Conservation (phyloP, 345 rosid genomes). For the Boechera divaricarpa region DNA sequence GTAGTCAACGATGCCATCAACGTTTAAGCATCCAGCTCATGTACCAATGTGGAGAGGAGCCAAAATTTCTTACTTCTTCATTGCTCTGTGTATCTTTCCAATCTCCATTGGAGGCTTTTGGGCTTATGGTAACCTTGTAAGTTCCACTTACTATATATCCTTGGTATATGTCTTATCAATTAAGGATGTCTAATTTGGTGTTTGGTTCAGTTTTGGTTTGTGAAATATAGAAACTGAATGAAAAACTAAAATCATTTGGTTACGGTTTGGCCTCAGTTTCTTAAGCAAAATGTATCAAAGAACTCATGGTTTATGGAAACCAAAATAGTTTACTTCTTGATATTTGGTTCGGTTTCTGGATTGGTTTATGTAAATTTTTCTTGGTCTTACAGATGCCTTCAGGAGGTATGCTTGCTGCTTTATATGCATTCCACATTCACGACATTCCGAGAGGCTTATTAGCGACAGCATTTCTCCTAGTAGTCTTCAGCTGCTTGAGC, state of each 20-base stretch:
- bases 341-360: background rate
- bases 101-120: conserved; percentile 94
- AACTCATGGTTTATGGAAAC: background rate
- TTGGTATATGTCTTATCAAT: background rate
- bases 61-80: conserved; percentile 87
- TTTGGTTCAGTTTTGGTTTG: background rate
- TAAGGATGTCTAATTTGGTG: background rate
- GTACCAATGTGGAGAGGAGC: conserved; percentile 99
- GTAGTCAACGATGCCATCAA: conserved; percentile 98
- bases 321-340: background rate
- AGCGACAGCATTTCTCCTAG: conserved; percentile 84
- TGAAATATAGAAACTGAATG: background rate
- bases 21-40: conserved; percentile 96
- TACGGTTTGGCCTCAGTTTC: background rate
- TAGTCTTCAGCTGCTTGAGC: conserved; percentile 89
- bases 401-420: conserved; percentile 86
- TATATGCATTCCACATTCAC: conserved; percentile 84
- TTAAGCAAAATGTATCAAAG: background rate
- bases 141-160: conserved; percentile 25
- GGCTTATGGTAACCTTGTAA: conserved; percentile 97
- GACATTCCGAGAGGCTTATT: conserved; percentile 91
- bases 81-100: conserved; percentile 88
- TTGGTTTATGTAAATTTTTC: background rate
- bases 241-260: too few relatives aligned
- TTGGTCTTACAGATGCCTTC: conserved; percentile 72